These are phyloP conservation scores for Aspergillus calidoustus DNA, from an alignment of 2,329 filamentous ascomycete species.

Conservation along the genomic window DNA sequence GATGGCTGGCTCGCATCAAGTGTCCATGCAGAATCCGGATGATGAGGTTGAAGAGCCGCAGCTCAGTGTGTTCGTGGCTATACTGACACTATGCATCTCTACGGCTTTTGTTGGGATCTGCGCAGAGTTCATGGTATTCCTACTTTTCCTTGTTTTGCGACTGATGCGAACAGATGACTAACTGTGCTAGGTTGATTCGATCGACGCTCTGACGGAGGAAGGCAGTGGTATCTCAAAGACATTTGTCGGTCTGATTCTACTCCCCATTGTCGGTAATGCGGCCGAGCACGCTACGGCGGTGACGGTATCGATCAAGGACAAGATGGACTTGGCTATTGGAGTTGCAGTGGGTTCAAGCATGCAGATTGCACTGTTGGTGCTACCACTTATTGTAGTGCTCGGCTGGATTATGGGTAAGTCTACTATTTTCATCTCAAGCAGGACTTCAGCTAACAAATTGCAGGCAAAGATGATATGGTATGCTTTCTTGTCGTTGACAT, in stretches of 20 bases:
- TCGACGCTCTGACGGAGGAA: slow-evolving; percentile 57
- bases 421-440: background rate
- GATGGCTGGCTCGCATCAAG: slow-evolving; percentile 55
- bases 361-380: slow-evolving; percentile 67
- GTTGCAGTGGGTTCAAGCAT: slow-evolving; percentile 69
- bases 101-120: slow-evolving; percentile 82
- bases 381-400: slow-evolving; percentile 64
- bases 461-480: slow-evolving; percentile 61
- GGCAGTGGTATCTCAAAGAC: slow-evolving; percentile 58
- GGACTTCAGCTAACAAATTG: slow-evolving; percentile 10
- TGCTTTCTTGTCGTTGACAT: slow-evolving; percentile 1
- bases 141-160: background rate
- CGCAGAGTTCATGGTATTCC: slow-evolving; percentile 63
- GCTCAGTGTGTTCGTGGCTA: slow-evolving; percentile 71
- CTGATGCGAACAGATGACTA: background rate
- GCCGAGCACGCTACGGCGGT: slow-evolving; percentile 69
- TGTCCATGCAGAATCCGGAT: slow-evolving; percentile 59
- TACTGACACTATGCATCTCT: slow-evolving; percentile 71
- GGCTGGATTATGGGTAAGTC: slow-evolving; percentile 60
- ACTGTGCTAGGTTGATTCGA: slow-evolving; percentile 52
- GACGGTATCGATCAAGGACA: slow-evolving; percentile 66
- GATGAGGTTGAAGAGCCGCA: slow-evolving; percentile 77
- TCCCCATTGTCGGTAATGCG: slow-evolving; percentile 69
- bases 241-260: slow-evolving; percentile 66
- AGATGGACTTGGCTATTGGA: slow-evolving; percentile 70